Evolutionary conservation across 495 filamentous ascomycete species (phyloP), one percentile per base, ranked within the genome.

Genomic region (Saxispiralis lemnorum): DNA sequence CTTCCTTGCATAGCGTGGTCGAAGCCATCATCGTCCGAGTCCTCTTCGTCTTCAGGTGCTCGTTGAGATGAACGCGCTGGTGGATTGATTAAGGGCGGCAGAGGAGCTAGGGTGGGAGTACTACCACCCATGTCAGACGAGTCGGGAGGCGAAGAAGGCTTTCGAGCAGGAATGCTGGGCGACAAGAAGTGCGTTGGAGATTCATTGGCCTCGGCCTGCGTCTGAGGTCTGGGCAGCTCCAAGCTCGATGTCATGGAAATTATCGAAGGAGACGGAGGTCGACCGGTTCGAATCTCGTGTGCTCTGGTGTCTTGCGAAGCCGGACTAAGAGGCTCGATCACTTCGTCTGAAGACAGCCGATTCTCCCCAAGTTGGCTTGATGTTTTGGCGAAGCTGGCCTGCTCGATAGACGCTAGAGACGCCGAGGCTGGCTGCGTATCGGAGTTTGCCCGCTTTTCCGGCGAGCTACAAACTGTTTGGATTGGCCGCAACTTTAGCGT

Each of bases 1-100:
- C 50, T 53, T 13, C 32, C 21, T 13, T 38, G 28, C 36, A 52
- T 28, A 15, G n/a, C 38, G 16, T 31, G 30, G 1, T 13, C 21
- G 19, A 45, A 49, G 7, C 41, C 43, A 18, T 49, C 50, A 24
- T 53, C 50, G 19, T 53, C 50, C 4, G 50, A 53, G 16, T 53
- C 50, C 13, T 44, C 45, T n/a, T 34, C 19, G 17, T 39, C 15
- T 28, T 39, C 35, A 4, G 19, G 30, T 12, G 15, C 44, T 18
- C 37, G 35, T 13, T 28, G 4, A 5, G 24, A 28, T 9, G 9
- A 28, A 28, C 9, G 24, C 4, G 24, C 4, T 4, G 24, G 24
- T 28, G 24, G 9, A 4, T 28, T 9, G 5, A 28, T 5, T 9
- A 20, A 32, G 17, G 19, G 17, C 15, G 46, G 48, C 24, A 51